These are phyloP conservation scores for Penicillium sp. DNA, from an alignment of 2,329 filamentous ascomycete genomes.

Conservation along the genomic window DNA sequence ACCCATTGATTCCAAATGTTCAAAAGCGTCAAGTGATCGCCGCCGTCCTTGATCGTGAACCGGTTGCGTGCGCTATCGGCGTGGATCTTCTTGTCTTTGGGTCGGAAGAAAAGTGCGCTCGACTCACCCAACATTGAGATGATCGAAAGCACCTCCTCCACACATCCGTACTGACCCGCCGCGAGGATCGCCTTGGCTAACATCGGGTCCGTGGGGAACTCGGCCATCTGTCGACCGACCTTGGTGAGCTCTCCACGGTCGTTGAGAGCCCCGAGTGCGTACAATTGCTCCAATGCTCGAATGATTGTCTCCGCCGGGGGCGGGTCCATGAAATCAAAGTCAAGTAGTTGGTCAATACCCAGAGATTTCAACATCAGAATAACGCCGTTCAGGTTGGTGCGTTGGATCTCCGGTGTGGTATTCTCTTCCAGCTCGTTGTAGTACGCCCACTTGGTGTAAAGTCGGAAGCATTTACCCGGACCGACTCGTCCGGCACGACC, in stretches of 20 bases:
- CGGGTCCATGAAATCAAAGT: conserved; percentile 95
- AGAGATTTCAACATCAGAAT: conserved; percentile 85
- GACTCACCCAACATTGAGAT: conserved; percentile 93
- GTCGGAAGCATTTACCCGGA: conserved; percentile 85
- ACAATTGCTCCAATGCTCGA: conserved; percentile 83
- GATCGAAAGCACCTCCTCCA: conserved; percentile 87
- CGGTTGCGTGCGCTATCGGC: conserved; percentile 85
- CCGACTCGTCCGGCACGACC: conserved; percentile 90
- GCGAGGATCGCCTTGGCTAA: conserved; percentile 85
- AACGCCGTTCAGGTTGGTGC: conserved; percentile 80
- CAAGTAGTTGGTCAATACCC: conserved; percentile 85
- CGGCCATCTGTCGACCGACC: conserved; percentile 88
- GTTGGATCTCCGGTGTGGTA: conserved; percentile 88
- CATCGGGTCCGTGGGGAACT: conserved; percentile 91
- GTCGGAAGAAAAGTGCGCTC: conserved; percentile 85
- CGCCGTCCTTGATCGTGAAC: conserved; percentile 87
- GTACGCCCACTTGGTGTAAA: conserved; percentile 92
- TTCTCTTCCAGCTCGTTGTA: conserved; percentile 93
- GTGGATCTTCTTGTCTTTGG: conserved; percentile 96
- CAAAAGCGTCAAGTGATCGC: conserved; percentile 82
- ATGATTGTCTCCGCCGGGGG: conserved; percentile 88
- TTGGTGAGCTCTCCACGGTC: conserved; percentile 87
- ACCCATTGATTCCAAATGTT: conserved; percentile 97
- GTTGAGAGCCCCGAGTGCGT: conserved; percentile 84
- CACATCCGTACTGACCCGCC: conserved; percentile 85